phyloP scores from a whole-genome alignment of 176 grass and related monocot species.

The Triticum aestivum region DNA sequence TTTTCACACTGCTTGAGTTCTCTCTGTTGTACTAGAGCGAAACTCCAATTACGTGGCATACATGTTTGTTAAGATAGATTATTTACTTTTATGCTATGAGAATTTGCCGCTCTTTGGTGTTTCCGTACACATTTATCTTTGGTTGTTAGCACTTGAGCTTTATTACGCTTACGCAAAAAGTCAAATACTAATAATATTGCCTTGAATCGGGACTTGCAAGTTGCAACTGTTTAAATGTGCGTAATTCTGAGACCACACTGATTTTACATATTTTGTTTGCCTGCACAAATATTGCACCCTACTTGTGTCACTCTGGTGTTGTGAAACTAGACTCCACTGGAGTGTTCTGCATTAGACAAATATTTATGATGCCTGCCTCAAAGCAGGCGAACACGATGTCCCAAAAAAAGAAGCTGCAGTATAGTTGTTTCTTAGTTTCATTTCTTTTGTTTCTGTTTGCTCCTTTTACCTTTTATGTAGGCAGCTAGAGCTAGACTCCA shows the following conservation, averaged over 20 bases:
- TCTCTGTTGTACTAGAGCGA: slow-evolving; percentile 34
- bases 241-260: not conserved
- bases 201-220: not conserved
- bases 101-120: not conserved
- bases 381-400: not conserved
- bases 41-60: slow-evolving; percentile 35
- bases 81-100: not conserved
- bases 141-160: not conserved
- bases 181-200: not conserved
- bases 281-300: slow-evolving; percentile 27
- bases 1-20: slow-evolving; percentile 51
- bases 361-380: too few species aligned
- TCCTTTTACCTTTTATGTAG: not conserved
- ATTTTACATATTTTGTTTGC: slow-evolving; percentile 33
- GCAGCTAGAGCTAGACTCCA: not conserved
- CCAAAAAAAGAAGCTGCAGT: not conserved
- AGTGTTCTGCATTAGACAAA: not conserved
- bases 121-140: not conserved
- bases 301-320: slow-evolving; percentile 32
- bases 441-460: not conserved
- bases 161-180: not conserved
- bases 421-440: not conserved
- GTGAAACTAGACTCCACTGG: slow-evolving; percentile 31
- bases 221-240: slow-evolving; percentile 1
- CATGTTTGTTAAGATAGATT: not conserved